A percentile compares a stretch with the other conserved stretches of the same genome.
Conservation (phyloP, 2,329 filamentous ascomycete genomes). For the Xylariales sp. region DNA sequence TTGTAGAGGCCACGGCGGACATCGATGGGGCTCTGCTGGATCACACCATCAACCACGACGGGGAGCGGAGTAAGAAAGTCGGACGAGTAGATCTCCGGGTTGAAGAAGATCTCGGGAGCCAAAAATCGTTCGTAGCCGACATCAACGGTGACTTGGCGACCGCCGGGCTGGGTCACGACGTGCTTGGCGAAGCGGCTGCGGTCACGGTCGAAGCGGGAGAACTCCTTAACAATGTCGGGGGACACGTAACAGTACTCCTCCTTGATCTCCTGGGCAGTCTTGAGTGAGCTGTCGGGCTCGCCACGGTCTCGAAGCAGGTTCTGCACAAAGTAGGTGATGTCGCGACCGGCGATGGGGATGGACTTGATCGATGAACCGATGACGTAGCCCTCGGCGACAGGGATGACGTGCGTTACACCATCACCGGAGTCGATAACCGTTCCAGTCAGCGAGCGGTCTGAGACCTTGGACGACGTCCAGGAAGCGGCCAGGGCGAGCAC, state of each 20-base stretch:
- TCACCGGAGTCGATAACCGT: constrained; percentile 99
- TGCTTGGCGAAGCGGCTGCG: constrained; percentile 89
- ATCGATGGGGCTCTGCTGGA: constrained; percentile 96
- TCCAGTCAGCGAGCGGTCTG: constrained; percentile 90
- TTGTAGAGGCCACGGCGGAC: constrained; percentile 97
- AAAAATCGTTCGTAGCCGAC: constrained; percentile 98
- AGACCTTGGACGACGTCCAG: constrained; percentile 98
- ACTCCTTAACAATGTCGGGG: constrained; percentile 98
- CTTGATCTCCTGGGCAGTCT: constrained; percentile 97
- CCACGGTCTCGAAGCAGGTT: constrained; percentile 92
- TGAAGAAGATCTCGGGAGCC: constrained; percentile 99
- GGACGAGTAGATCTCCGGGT: constrained; percentile 98
- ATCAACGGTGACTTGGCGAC: constrained; percentile 79
- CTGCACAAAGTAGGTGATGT: constrained; percentile 99
- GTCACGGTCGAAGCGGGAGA: constrained; percentile 89
- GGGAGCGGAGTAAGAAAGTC: constrained; percentile 96
- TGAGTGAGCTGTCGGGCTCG: constrained; percentile 92
- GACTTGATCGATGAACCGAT: constrained; percentile 99
- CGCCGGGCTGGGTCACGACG: constrained; percentile 79
- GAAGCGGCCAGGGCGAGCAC: constrained; percentile 94
- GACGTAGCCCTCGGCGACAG: constrained; percentile 96
- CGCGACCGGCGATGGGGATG: constrained; percentile 94
- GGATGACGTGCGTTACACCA: constrained; percentile 98
- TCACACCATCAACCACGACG: constrained; percentile 90
- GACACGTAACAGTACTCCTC: constrained; percentile 98